A percentile compares a stretch with the other conserved stretches of the same genome.
Conservation (phyloP, 768 basidiomycete genomes). For the Hericium coralloides region DNA sequence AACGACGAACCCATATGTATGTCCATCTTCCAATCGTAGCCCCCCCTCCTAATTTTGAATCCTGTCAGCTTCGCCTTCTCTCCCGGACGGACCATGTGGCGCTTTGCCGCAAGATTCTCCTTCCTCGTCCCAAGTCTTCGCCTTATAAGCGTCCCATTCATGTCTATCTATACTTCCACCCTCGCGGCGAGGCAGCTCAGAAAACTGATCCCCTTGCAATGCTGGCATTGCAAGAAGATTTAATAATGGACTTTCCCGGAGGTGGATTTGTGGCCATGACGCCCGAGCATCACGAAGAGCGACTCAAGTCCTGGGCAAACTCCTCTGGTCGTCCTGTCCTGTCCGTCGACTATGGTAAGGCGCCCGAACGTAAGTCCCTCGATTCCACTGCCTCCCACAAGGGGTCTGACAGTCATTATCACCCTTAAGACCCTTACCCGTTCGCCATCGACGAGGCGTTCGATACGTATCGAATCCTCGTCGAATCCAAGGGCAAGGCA, state of each 20-base stretch:
- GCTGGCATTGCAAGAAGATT: conserved; percentile 32
- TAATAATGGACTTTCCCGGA: conserved; percentile 90
- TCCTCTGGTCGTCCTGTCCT: conserved; percentile 73
- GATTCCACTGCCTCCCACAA: neutral
- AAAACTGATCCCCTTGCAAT: conserved; percentile 35
- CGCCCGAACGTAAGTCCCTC: conserved; percentile 73
- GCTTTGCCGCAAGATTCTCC: conserved; percentile 64
- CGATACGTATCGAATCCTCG: conserved; percentile 77
- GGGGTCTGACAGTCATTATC: neutral
- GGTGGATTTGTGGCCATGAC: conserved; percentile 97
- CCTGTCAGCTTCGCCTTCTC: conserved; percentile 55
- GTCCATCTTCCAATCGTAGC: conserved; percentile 18
- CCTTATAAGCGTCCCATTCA: conserved; percentile 76
- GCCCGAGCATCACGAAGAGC: conserved; percentile 94
- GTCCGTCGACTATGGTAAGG: conserved; percentile 91
- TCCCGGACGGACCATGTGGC: conserved; percentile 51
- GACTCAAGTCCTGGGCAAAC: conserved; percentile 79
- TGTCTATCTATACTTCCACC: conserved; percentile 75
- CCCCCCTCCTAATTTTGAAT: neutral
- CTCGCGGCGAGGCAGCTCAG: conserved; percentile 48
- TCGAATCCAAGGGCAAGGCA: conserved; percentile 67
- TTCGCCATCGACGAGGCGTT: conserved; percentile 94
- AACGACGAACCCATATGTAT: conserved; percentile 84
- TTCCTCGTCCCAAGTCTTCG: conserved; percentile 74
- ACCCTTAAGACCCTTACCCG: conserved; percentile 79